Base-by-base conservation (phyloP, 495 filamentous ascomycete species). In the Astrocystis sublimbata region DNA sequence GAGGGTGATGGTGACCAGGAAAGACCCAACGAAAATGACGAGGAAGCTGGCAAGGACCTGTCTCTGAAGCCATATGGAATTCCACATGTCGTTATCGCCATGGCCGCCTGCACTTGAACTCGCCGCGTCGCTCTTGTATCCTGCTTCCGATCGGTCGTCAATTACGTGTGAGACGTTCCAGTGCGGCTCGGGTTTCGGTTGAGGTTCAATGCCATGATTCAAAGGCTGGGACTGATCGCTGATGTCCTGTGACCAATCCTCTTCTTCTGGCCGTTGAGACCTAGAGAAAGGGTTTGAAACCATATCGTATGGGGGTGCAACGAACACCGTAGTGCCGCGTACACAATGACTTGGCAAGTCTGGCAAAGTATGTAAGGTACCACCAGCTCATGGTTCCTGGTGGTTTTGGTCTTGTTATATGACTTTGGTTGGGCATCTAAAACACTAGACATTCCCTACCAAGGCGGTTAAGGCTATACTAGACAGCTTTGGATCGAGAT, bases 31-130 rank as follows among this genome's bases (percentile, higher is more conserved):
- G 33, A 64, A 64, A 2, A 51, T 19, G 33, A 51, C 55, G 9
- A 49, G 40, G 33, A 64, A 64, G 46, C 55, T 58, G 7, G 42
- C 49, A 6, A 64, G 62, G 7, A 52, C 56, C 13, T 13, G 7
- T 13, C 26, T 33, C 13, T 31, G 49, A 10, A 64, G 56, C 62
- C 62, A 64, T 6, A 64, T 51, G 4, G 62, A 53, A 41, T 50
- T 42, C 62, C 62, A 64, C 56, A 64, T 51, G 24, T 31, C 4
- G 17, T 4, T 28, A 43, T 33, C 36, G 24, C 15, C 21, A 30
- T 35, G 7, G 50, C 33, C n/a, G 10, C n/a, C n/a, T n/a, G n/a
- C 1, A 2, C n/a, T 40, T 21, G n/a, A 40, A 21, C 50, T 40
- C 8, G 50, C 23, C 30, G 50, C n/a, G 17, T 53, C 50, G 33